Evolutionary conservation across 2,329 filamentous ascomycete genomes (phyloP), one percentile per base, ranked within the genome.

Genomic region (Colletotrichum theobromicola): DNA sequence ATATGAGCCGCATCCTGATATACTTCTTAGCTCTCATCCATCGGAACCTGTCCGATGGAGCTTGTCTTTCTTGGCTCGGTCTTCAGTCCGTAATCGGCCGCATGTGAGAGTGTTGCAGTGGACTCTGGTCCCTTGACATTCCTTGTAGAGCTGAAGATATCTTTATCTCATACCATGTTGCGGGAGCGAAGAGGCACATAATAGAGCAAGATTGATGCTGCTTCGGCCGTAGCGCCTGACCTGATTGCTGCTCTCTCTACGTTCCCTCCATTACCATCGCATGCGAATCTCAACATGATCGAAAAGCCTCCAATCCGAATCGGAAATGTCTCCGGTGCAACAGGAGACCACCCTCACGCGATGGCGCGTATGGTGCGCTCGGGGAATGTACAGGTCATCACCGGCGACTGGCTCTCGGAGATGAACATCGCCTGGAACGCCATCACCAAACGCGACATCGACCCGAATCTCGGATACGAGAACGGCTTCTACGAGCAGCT

Each of bases 361-460:
- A 83, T 83, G 81, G 75, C 74, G 12, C 79, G 81, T 32, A 83
- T 83, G 80, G 77, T 82, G 8, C 77, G 77, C 35, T 78, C 80
- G 5, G 81, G 79, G 8, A 80, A 82, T 53, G 80, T 80, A 28
- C 66, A 74, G n/a, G 81, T 85, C 63, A 84, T 85, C 61, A 84
- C 81, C 5, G 84, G 83, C 21, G 83, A 85, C 77, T 85, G 83
- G 80, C 80, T 85, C 26, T 84, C 83, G n/a, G 84, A 85, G 77
- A 86, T 87, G 77, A 91, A 90, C 79, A 89, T 91, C 82, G 87
- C 88, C 72, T 84, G 76, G 83, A 83, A 75, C 79, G 83, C 76
- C 77, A 79, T 81, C 80, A 79, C 37, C 81, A 83, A 63, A 77
- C 74, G 74, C 34, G 70, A 74, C 57, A 62, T 74, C n/a, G 70